Evolutionary conservation across 495 filamentous ascomycete species (phyloP).

Genomic region (Neurospora sp.): DNA sequence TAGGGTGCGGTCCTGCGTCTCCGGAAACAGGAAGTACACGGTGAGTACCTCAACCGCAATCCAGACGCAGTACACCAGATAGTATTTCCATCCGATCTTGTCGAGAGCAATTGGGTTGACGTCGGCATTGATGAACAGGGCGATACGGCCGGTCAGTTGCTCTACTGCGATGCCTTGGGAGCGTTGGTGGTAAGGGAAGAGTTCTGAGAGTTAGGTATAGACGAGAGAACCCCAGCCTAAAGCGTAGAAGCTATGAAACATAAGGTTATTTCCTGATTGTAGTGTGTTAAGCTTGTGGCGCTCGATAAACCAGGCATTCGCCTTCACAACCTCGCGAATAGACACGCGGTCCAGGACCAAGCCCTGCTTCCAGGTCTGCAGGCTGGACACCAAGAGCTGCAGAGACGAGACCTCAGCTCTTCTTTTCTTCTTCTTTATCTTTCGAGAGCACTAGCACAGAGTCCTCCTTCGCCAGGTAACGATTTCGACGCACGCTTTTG

Average conservation of each 20-base stretch:
- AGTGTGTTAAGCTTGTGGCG: no score
- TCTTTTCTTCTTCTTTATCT: no score
- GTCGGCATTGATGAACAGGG: slow-evolving; percentile 43
- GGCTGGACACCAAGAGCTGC: no score
- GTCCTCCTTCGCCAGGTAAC: no score
- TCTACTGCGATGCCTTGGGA: slow-evolving; percentile 49
- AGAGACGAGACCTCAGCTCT: no score
- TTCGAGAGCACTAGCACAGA: no score
- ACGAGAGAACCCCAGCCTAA: slow-evolving; percentile 52
- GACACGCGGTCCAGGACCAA: no score
- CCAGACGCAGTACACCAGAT: slow-evolving; percentile 52
- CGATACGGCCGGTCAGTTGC: slow-evolving; percentile 44
- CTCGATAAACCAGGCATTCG: no score
- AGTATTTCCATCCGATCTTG: slow-evolving; percentile 51
- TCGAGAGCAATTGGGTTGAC: slow-evolving; percentile 54
- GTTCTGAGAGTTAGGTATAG: slow-evolving; percentile 47
- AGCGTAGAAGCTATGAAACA: slow-evolving; percentile 39
- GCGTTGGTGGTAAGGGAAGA: slow-evolving; percentile 49
- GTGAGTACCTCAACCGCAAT: slow-evolving; percentile 42
- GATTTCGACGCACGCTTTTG: no score
- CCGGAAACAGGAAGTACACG: slow-evolving; percentile 51
- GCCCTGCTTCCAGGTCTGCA: no score
- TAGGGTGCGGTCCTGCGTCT: slow-evolving; percentile 39
- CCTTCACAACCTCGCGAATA: no score
- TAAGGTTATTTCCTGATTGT: background rate